These are phyloP conservation scores for Tetracladium marchalianum DNA, from an alignment of 495 filamentous ascomycete species.

Conservation along the genomic window DNA sequence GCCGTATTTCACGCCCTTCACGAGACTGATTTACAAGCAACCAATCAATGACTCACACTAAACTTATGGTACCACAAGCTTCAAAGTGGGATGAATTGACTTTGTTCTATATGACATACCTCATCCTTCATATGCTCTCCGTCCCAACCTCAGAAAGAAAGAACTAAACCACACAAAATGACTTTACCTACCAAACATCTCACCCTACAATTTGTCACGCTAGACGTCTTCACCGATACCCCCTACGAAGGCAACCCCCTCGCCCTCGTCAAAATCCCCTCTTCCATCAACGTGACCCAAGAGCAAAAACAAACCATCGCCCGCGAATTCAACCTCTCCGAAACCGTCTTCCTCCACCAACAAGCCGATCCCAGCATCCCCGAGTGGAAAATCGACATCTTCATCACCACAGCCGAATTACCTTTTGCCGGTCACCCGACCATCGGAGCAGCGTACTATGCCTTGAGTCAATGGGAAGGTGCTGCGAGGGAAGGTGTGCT, in stretches of 20 bases:
- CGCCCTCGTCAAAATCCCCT: conserved; percentile 48
- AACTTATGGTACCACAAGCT: too few relatives aligned
- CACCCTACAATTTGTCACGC: conserved; percentile 34
- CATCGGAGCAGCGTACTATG: conserved; percentile 55
- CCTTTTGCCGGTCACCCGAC: conserved; percentile 75
- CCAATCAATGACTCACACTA: too few relatives aligned
- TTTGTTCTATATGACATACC: too few relatives aligned
- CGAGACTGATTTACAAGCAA: too few relatives aligned
- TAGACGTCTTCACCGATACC: conserved; percentile 58
- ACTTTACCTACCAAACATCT: too few relatives aligned
- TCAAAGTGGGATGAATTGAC: too few relatives aligned
- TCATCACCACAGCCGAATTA: conserved; percentile 50
- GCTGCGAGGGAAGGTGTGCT: conserved; percentile 28
- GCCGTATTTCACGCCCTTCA: too few relatives aligned
- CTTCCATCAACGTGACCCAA: conserved; percentile 22
- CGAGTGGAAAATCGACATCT: conserved; percentile 55
- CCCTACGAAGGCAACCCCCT: conserved; percentile 58
- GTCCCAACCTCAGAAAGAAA: too few relatives aligned
- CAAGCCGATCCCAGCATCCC: conserved; percentile 4
- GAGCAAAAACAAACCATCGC: conserved; percentile 55
- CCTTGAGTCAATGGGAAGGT: conserved; percentile 20
- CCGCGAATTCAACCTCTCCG: conserved; percentile 75
- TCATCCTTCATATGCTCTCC: too few relatives aligned
- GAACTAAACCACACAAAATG: too few relatives aligned
- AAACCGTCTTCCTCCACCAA: conserved; percentile 68